phyloP scores from a whole-genome alignment of 2,329 filamentous ascomycete genomes.

The Penicillium sp. region DNA sequence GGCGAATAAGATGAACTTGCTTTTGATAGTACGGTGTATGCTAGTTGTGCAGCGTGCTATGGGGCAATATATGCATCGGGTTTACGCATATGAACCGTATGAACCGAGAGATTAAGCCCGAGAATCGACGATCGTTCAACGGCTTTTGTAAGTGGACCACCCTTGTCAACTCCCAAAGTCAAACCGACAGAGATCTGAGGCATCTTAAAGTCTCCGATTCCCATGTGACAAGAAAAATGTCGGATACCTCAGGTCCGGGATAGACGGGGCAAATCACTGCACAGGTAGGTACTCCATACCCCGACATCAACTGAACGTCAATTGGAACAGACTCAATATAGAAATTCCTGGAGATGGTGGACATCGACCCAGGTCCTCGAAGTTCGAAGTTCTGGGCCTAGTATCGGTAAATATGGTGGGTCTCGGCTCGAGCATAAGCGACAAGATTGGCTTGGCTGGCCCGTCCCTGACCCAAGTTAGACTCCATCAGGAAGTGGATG shows the following conservation, averaged over 20 bases:
- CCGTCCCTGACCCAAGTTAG: constrained; percentile 13
- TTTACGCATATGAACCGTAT: background rate
- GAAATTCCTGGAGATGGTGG: background rate
- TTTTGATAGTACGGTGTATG: no score
- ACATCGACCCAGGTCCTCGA: background rate
- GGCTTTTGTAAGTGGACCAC: constrained; percentile 1
- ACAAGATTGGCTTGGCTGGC: constrained; percentile 14
- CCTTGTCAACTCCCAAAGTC: background rate
- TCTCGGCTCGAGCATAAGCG: constrained; percentile 7
- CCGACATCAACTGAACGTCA: background rate
- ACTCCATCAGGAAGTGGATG: constrained; percentile 8
- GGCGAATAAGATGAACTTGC: no score
- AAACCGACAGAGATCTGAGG: background rate
- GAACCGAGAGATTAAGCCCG: background rate
- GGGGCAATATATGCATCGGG: background rate
- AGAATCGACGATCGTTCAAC: constrained; percentile 3
- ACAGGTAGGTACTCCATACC: background rate
- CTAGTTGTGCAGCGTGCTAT: no score
- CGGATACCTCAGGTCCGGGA: background rate
- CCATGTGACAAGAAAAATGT: background rate
- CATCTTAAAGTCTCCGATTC: background rate
- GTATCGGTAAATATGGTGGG: background rate
- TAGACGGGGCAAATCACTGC: background rate
- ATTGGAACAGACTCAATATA: background rate
- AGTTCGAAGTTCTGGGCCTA: background rate